Base-by-base conservation (phyloP, 768 basidiomycete species). In the Kwoniella sp. region DNA sequence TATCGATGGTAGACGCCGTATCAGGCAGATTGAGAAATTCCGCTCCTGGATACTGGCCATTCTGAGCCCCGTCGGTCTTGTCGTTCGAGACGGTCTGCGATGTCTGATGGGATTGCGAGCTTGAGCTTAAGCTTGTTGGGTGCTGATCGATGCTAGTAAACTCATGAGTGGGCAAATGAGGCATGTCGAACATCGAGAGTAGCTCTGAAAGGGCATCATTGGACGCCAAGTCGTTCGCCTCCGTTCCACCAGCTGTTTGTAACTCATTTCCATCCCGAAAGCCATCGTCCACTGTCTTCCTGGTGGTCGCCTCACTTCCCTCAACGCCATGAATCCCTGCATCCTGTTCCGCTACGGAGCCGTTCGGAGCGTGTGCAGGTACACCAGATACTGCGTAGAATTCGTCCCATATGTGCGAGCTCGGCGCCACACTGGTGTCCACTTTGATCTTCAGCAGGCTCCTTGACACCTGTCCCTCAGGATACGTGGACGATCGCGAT, bases 361-460 rank as follows among this genome's bases (percentile, higher is more conserved):
- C 25, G 47, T 7, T 51, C n/a, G n/a, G n/a, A n/a, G n/a, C n/a
- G n/a, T n/a, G n/a, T 17, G 41, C 11, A 2, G 62, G 25, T 50
- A n/a, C 41, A 22, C 55, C 55, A 22, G 34, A 38, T 22, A 34
- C 60, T 1, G 51, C 52, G n/a, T 61, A 61, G 50, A 53, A 61
- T 29, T 61, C 60, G 28, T 61, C 60, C 60, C 60, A 61, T 53
- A 61, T 61, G 28, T 61, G 52, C 8, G 60, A 61, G 22, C 60
- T 61, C 8, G 60, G 60, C 8, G 60, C 60, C 2, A 54, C 52
- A 47, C 30, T 61, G 25, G 60, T 61, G 34, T 61, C 34, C 22
- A 61, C 52, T 37, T 61, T 60, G 28, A 60, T 51, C 31, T 34
- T 60, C 1, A 60, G 60, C 20, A 5, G 34, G 23, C 38, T 37